These are phyloP conservation scores for Pyrenophora graminea DNA, from an alignment of 2,329 filamentous ascomycete genomes.

Conservation along the genomic window DNA sequence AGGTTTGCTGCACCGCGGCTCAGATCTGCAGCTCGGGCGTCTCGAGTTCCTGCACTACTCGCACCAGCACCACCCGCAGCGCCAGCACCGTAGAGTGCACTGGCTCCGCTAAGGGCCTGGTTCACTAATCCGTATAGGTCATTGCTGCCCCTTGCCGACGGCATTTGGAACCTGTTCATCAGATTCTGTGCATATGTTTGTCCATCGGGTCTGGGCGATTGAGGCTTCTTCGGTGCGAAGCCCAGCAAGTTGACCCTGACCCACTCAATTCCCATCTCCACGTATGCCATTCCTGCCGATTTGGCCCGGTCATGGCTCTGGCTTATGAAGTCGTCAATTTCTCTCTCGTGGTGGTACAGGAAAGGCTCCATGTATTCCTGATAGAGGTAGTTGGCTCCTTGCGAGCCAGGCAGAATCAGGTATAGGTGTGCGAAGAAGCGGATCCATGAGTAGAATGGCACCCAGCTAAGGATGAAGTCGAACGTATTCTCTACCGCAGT, in stretches of 20 bases:
- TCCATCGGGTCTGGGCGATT: constrained; percentile 53
- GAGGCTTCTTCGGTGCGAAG: constrained; percentile 59
- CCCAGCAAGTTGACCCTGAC: constrained; percentile 80
- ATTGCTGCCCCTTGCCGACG: constrained; percentile 65
- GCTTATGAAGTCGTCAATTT: constrained; percentile 90
- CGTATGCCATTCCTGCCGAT: constrained; percentile 69
- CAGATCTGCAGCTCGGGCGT: constrained; percentile 56
- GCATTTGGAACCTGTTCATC: constrained; percentile 84
- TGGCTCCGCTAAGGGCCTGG: constrained; percentile 69
- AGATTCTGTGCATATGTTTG: constrained; percentile 76
- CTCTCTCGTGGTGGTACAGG: constrained; percentile 79
- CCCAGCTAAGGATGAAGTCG: constrained; percentile 83
- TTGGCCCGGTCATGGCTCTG: constrained; percentile 77
- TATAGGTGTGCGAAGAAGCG: constrained; percentile 87
- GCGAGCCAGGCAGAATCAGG: constrained; percentile 95
- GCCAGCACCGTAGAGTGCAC: constrained; percentile 50
- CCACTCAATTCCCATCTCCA: constrained; percentile 54
- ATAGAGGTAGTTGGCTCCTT: constrained; percentile 86
- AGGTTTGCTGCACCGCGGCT: constrained; percentile 62
- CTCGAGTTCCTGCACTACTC: constrained; percentile 31
- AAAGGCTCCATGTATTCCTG: constrained; percentile 85
- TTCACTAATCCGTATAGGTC: constrained; percentile 82
- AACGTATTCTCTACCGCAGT: constrained; percentile 85
- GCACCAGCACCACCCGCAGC: no score
- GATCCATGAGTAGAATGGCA: constrained; percentile 93